A percentile compares a stretch with the other conserved stretches of the same genome.
Conservation (phyloP, 305 asterid genomes). For the Fraxinus latifolia region DNA sequence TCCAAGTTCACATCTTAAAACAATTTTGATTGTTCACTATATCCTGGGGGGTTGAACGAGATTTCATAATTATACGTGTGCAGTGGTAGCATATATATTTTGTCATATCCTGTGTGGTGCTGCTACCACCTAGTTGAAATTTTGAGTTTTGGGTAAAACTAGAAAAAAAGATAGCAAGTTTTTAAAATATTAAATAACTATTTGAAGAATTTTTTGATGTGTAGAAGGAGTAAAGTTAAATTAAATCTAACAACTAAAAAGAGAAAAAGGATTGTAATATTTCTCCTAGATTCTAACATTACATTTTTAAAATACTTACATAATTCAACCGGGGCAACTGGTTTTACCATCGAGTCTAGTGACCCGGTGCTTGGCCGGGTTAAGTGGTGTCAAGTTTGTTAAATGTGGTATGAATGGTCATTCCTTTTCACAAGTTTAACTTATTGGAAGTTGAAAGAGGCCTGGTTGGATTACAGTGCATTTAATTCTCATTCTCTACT, state of each 20-base stretch:
- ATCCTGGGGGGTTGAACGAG: background rate
- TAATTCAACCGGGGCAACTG: background rate
- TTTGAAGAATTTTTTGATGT: background rate
- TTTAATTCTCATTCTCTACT: background rate
- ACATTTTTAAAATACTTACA: background rate
- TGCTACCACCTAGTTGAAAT: background rate
- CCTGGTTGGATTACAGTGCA: background rate
- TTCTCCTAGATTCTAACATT: background rate
- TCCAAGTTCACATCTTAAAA: background rate
- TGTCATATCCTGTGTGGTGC: slow-evolving; percentile 19
- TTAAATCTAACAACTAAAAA: background rate
- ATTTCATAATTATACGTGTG: background rate
- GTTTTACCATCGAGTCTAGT: background rate
- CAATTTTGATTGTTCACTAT: background rate
- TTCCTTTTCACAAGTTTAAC: background rate
- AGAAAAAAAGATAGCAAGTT: background rate
- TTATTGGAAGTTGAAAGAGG: background rate
- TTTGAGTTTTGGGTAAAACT: background rate
- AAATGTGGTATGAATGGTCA: background rate
- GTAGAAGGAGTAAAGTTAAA: background rate
- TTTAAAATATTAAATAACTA: background rate
- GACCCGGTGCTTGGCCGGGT: background rate
- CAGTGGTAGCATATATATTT: slow-evolving; percentile 1
- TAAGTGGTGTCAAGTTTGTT: background rate
- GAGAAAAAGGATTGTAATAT: background rate